Base-by-base conservation (phyloP, 441 rosid genomes). In the Corymbia calophylla region DNA sequence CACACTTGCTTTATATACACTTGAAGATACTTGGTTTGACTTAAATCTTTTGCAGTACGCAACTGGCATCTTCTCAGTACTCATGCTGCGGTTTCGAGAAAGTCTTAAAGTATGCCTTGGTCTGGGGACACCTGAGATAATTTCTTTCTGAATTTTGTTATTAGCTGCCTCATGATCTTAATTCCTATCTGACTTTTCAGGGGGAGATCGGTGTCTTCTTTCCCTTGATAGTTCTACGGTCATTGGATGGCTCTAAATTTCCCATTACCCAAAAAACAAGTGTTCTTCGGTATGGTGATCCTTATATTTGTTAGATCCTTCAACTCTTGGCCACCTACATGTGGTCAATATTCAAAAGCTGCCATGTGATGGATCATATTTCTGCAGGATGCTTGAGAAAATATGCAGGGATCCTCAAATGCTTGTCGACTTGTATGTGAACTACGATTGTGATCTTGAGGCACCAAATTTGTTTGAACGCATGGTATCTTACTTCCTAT, bases 401-500 rank as follows among this genome's bases (percentile, higher is more conserved):
- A 97, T 97, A 73, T 97, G 99, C 91, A 97, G 93, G 92, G 99
- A 98, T 94, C 95, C 99, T 89, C 99, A 98, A 92, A 96, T 97
- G 98, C 99, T 98, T 92, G 99, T 97, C 91, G 99, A 98, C 94
- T 95, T 98, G 86, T 98, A 94, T 95, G 99, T 97, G 92, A 98
- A 97, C 92, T 97, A 98, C 92, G 99, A 98, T 88, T 98, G 99
- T 91, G 99, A 97, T 96, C 96, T 97, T 89, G 98, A 97, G 95
- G 98, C 99, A 87, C 97, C 99, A 2, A 98, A 98, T 94, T 95
- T 98, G 94, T 98, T 98, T 95, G 99, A 98, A 93, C 99, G 99
- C 94, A 94, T 96, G 99, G 99, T 98, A 77, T 89, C 90, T 89
- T 82, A 49, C 66, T 47, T 90, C 84, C 87, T 90, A 84, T 89